Evolutionary conservation across 176 grass and related monocot genomes (phyloP), one percentile per base, ranked within the genome.

Genomic region (Typha latifolia): DNA sequence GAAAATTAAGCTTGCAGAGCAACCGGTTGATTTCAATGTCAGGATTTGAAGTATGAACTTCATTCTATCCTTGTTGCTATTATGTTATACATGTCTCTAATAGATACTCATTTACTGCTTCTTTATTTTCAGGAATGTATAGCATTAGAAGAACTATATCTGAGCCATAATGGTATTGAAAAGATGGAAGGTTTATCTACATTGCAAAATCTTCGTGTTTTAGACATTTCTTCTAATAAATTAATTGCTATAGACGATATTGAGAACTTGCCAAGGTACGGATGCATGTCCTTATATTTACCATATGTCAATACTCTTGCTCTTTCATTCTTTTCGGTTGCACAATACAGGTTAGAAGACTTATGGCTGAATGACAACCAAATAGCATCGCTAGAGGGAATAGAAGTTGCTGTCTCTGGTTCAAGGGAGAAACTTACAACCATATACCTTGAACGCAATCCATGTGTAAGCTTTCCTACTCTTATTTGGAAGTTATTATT

Each of bases 291-390:
- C 62, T 26, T 78, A 73, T 1, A 18, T n/a, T 32, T 70, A 22
- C 12, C 47, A 26, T 14, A 63, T 48, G 12, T 49, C 82, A 62
- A 68, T 12, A 24, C 21, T 68, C 5, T 47, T 75, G 50, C 62
- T 21, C 76, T 78, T 49, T 14, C 48, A 50, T 73, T 12, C 63
- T 56, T 67, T 24, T n/a, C 29, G 18, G 5, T 67, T 47, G 20
- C 18, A 43, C 62, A 34, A 65, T 76, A 18, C 62, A 99, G 94
- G 64, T 72, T 99, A 74, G 94, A 93, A 66, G 94, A 99, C 80
- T 72, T 99, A 69, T 99, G 94, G 89, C 85, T 93, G 66, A 99
- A 99, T 79, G 89, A 99, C 23, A 93, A 99, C 77, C 89, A 99
- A 79, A 99, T 99, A 93, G 83, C 84, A 69, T 87, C 86, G 49